These are phyloP conservation scores for Leccinum arenicola DNA, from an alignment of 768 basidiomycete genomes.

Conservation along the genomic window DNA sequence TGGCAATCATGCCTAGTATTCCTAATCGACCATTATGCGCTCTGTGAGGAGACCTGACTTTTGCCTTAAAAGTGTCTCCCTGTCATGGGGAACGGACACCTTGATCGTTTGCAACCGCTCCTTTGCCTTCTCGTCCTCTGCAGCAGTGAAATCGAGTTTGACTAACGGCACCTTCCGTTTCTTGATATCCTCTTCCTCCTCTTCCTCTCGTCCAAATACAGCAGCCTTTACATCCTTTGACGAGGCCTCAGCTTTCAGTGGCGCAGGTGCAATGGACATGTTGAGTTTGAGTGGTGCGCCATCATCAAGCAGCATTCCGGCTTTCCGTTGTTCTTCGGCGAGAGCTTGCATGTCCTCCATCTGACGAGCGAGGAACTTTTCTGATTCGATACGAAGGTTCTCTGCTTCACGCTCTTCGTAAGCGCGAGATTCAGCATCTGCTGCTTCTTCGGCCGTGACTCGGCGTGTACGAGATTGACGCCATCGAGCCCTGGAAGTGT, in stretches of 20 bases:
- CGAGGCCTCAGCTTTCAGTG: conserved; percentile 44
- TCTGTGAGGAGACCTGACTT: conserved; percentile 87
- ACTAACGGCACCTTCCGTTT: conserved; percentile 86
- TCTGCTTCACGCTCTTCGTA: conserved; percentile 86
- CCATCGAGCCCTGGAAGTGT: conserved; percentile 69
- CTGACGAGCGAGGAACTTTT: conserved; percentile 89
- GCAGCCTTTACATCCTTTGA: conserved; percentile 49
- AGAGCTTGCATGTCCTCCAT: conserved; percentile 96
- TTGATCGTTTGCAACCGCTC: conserved; percentile 79
- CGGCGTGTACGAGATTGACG: conserved; percentile 69
- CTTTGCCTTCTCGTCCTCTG: conserved; percentile 77
- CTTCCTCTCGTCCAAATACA: conserved; percentile 79
- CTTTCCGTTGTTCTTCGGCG: conserved; percentile 87
- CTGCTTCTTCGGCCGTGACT: conserved; percentile 74
- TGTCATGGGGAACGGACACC: conserved; percentile 70
- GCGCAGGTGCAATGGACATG: conserved; percentile 60
- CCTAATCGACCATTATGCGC: conserved; percentile 73
- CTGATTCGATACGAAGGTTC: conserved; percentile 85
- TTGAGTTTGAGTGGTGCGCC: conserved; percentile 87
- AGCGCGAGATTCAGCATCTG: conserved; percentile 77
- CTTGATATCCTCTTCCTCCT: conserved; percentile 77
- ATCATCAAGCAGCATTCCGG: conserved; percentile 87
- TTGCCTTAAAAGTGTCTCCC: conserved; percentile 78
- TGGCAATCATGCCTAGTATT: conserved; percentile 8
- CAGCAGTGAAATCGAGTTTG: conserved; percentile 85